A percentile compares a stretch with the other conserved stretches of the same genome.
These are phyloP conservation scores for Penicillium sp. DNA, from an alignment of 2,329 filamentous ascomycete species.

Conservation along the genomic window DNA sequence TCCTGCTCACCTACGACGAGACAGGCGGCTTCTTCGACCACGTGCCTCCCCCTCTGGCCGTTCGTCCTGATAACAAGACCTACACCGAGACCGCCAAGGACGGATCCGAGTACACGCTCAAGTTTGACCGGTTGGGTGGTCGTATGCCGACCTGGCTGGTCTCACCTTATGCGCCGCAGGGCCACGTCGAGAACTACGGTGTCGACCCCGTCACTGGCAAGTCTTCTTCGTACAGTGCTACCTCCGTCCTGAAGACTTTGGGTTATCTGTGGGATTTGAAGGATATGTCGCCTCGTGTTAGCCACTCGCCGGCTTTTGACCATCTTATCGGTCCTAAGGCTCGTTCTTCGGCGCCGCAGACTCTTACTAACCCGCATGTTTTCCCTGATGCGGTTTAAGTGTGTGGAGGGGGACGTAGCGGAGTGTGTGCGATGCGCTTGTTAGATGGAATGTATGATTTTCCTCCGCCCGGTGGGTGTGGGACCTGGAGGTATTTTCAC, in stretches of 20 bases:
- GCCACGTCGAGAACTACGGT: slow-evolving; percentile 34
- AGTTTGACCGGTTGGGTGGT: slow-evolving; percentile 33
- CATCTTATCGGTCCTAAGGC: slow-evolving; percentile 29
- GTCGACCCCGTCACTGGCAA: slow-evolving; percentile 31
- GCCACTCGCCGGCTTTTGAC: slow-evolving; percentile 36
- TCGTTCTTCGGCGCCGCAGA: slow-evolving; percentile 13
- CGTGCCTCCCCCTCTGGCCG: slow-evolving; percentile 37
- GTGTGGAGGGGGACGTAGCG: no score
- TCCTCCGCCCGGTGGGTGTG: no score
- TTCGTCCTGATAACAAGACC: slow-evolving; percentile 39
- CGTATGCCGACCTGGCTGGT: slow-evolving; percentile 37
- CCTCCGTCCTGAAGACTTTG: slow-evolving; percentile 37
- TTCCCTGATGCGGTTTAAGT: slow-evolving; percentile 27
- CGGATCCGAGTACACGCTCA: slow-evolving; percentile 31
- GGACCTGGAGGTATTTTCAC: no score
- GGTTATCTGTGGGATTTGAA: slow-evolving; percentile 37
- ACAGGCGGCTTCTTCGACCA: slow-evolving; percentile 45
- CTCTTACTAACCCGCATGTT: slow-evolving; percentile 26
- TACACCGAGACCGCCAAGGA: slow-evolving; percentile 38
- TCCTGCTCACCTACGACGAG: slow-evolving; percentile 42
- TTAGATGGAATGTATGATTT: no score
- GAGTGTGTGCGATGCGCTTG: no score
- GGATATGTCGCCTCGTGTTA: slow-evolving; percentile 33
- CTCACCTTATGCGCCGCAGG: slow-evolving; percentile 31
- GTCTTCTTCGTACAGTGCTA: slow-evolving; percentile 30